These are phyloP conservation scores for Dactylis glomerata DNA, from an alignment of 176 grass and related monocot species.

Conservation along the genomic window DNA sequence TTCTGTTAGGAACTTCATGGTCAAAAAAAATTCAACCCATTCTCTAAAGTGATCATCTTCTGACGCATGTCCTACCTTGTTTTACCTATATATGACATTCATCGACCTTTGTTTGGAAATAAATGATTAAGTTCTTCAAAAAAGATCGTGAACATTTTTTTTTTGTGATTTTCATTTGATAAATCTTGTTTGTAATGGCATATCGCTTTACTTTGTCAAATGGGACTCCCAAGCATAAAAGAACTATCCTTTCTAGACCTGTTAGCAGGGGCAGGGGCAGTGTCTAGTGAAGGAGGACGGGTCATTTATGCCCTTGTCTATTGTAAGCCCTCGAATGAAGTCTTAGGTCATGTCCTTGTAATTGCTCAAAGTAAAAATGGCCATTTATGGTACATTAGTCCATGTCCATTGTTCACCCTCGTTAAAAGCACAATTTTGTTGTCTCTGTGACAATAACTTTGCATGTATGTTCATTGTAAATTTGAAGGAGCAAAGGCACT, in stretches of 20 bases:
- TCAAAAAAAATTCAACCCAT: neutral
- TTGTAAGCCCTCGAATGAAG: neutral
- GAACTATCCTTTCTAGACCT: neutral
- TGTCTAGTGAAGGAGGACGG: neutral
- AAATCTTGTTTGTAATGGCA: neutral
- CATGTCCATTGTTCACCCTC: neutral
- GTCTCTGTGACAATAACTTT: neutral
- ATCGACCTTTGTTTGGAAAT: neutral
- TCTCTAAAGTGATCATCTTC: neutral
- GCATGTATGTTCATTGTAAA: neutral
- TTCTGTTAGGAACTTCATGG: conserved; percentile 15
- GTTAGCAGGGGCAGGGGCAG: too few species aligned
- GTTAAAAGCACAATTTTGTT: neutral
- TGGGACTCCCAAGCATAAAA: neutral
- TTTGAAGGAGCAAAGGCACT: neutral
- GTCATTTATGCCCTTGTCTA: neutral
- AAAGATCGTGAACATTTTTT: neutral
- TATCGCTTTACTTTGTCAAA: neutral
- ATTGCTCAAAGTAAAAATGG: neutral
- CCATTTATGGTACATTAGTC: neutral
- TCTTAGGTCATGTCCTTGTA: neutral
- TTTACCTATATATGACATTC: neutral
- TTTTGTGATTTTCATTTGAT: neutral
- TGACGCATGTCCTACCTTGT: neutral
- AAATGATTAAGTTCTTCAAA: neutral